Base-by-base conservation (phyloP, 176 grass and related monocot species). In the Canna indica region DNA sequence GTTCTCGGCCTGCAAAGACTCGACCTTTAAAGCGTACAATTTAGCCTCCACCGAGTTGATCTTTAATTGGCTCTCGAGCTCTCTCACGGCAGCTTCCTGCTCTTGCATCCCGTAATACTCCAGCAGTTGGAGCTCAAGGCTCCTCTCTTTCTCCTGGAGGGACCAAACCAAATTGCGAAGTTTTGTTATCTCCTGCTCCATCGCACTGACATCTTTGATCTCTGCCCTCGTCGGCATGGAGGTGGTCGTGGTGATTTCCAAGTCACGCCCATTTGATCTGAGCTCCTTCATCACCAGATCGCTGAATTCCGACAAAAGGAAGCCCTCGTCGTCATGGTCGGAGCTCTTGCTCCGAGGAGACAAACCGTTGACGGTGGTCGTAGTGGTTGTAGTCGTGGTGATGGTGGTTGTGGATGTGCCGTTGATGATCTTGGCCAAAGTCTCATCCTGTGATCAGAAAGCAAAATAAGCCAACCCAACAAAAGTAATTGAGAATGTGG, bases 31-130 rank as follows among this genome's bases (percentile, higher is more conserved):
- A 25, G 42, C 62, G 73, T 93, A 88, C n/a, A 93, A 61, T 81
- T 99, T 85, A 22, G 84, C 79, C 77, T 99, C 86, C 0, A 38
- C 20, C 7, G 35, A 66, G 35, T 78, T 90, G 73, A 99, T 83
- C 82, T 88, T 90, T 27, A 90, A 48, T 57, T 93, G 90, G 77
- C 81, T 99, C 84, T 90, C 78, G 71, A 99, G 89, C 82, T 93
- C 84, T 68, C 73, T 85, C 74, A 93, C 68, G 3, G 82, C 71
- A 64, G 71, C 74, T 63, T 87, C 82, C 73, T 86, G 90, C 68
- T 93, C 94, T 80, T 90, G 80, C 73, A 93, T 82, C 73, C 82
- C 84, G 7, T 74, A 83, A 32, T 72, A 85, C 47, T 93, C 76
- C 50, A 82, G 36, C 59, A 90, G 70, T 72, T 99, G 86, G 44